Conservation (phyloP, 169 alveolate species). For the Cardiosporidium cionae region DNA sequence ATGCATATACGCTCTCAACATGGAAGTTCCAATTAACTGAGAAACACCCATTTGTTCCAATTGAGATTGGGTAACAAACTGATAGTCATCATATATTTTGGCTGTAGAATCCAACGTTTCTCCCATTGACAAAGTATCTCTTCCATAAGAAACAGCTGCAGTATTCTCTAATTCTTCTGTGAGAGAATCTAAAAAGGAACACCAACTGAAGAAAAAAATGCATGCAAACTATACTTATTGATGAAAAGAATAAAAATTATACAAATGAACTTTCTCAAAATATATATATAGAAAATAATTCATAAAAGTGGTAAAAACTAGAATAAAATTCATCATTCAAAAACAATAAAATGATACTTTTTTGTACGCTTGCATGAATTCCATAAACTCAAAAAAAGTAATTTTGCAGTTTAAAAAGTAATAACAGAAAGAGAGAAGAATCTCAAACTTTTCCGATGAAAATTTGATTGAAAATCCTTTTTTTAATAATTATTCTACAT, state of each 20-base stretch:
- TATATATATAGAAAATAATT: not conserved
- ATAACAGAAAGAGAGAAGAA: no score
- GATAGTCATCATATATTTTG: conserved; percentile 76
- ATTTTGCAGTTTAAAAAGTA: no score
- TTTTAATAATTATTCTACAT: no score
- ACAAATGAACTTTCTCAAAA: no score
- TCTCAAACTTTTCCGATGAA: no score
- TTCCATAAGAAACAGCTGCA: not conserved
- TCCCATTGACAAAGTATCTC: not conserved
- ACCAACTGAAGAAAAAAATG: conserved; percentile 56
- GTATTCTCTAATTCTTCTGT: conserved; percentile 87
- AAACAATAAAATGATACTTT: no score
- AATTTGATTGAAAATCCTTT: no score
- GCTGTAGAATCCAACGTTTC: conserved; percentile 23
- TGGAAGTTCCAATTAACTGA: conserved; percentile 79
- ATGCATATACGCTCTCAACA: conserved; percentile 79
- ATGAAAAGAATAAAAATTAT: no score
- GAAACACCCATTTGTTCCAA: conserved; percentile 75
- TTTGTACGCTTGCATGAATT: no score
- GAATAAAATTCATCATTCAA: no score
- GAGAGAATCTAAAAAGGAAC: conserved; percentile 76
- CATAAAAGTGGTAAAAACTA: not conserved
- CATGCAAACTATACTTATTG: no score
- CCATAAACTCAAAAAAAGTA: no score
- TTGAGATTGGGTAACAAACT: conserved; percentile 78